These are phyloP conservation scores for Gloeopeniophorella convolvens DNA, from an alignment of 768 basidiomycete species.

Conservation along the genomic window DNA sequence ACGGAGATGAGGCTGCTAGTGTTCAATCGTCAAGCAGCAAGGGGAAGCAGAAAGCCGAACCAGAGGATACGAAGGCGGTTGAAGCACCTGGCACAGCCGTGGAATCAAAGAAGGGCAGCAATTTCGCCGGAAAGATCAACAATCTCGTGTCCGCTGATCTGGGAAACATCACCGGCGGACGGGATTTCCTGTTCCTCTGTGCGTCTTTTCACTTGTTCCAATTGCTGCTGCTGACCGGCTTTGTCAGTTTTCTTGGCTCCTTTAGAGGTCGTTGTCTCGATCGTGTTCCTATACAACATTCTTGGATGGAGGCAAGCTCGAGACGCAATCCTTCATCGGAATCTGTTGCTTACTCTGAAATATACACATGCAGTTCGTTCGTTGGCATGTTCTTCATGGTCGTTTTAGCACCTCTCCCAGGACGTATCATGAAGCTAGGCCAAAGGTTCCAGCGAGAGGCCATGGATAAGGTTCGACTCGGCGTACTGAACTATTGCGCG, in stretches of 20 bases:
- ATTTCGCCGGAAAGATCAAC: conserved; percentile 69
- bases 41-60: background rate
- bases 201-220: background rate
- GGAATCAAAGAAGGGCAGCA: no score
- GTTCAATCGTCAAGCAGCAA: no score
- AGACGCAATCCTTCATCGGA: no score
- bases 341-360: no score
- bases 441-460: conserved; percentile 32
- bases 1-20: no score
- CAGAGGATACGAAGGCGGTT: background rate
- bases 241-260: conserved; percentile 34
- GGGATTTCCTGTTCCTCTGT: conserved; percentile 23
- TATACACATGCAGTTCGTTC: no score
- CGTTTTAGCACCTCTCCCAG: conserved; percentile 37
- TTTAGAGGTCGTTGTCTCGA: conserved; percentile 34
- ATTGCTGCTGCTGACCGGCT: background rate
- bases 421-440: conserved; percentile 31
- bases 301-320: conserved; percentile 52
- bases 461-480: no score
- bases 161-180: conserved; percentile 26
- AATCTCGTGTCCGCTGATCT: conserved; percentile 68
- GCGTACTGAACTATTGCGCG: no score
- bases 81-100: conserved; percentile 18
- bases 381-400: conserved; percentile 37
- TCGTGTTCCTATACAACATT: conserved; percentile 38